These are phyloP conservation scores for Pleomassaria siparia DNA, from an alignment of 2,329 filamentous ascomycete genomes.

Conservation along the genomic window DNA sequence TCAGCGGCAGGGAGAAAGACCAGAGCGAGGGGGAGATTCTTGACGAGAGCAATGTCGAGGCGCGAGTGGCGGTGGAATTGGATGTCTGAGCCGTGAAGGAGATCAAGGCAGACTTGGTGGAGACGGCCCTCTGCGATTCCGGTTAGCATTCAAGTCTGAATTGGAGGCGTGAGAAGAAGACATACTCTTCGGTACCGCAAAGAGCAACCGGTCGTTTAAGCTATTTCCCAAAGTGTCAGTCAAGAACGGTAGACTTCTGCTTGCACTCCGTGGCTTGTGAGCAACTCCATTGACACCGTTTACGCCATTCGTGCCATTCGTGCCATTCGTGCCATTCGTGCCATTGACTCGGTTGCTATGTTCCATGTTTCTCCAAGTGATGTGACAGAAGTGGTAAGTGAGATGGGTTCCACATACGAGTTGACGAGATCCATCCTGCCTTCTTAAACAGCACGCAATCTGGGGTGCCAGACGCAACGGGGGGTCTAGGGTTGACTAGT, in stretches of 20 bases:
- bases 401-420: slow-evolving; percentile 35
- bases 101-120: slow-evolving; percentile 82
- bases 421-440: slow-evolving; percentile 44
- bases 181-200: slow-evolving; percentile 98
- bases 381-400: slow-evolving; percentile 4
- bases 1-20: slow-evolving; percentile 96
- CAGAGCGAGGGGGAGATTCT: slow-evolving; percentile 92
- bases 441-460: slow-evolving; percentile 31
- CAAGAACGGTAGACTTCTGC: slow-evolving; percentile 40
- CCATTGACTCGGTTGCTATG: slow-evolving; percentile 21
- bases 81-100: slow-evolving; percentile 91
- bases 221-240: slow-evolving; percentile 55
- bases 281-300: slow-evolving; percentile 17
- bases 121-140: slow-evolving; percentile 79
- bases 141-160: slow-evolving; percentile 3
- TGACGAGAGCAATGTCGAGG: slow-evolving; percentile 95
- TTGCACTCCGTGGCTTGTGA: slow-evolving; percentile 30
- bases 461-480: slow-evolving; percentile 12
- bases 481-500: slow-evolving; percentile 1
- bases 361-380: slow-evolving; percentile 22
- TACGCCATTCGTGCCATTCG: slow-evolving; percentile 19
- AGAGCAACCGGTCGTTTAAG: slow-evolving; percentile 88
- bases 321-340: slow-evolving; percentile 17
- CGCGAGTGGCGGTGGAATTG: slow-evolving; percentile 94
- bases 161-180: slow-evolving; percentile 26